Evolutionary conservation across 495 filamentous ascomycete genomes (phyloP).

Genomic region (Penicillium silybi): DNA sequence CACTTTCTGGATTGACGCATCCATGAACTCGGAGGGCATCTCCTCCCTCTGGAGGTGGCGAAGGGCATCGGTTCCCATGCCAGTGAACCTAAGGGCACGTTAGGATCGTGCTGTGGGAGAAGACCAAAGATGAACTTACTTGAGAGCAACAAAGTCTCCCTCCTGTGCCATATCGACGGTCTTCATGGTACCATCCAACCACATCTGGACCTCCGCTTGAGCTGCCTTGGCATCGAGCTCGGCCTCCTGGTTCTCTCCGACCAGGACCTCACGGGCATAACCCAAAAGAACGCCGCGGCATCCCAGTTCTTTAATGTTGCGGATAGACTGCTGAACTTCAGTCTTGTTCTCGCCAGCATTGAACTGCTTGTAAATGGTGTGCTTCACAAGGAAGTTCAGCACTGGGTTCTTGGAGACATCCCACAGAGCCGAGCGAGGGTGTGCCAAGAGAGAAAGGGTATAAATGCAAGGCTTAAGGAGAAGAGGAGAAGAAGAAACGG

Average conservation of each 20-base stretch:
- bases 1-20: conserved; percentile 64
- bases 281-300: conserved; percentile 47
- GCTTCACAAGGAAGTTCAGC: conserved; percentile 42
- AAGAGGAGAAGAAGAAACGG: conserved; percentile 71
- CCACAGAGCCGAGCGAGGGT: conserved; percentile 54
- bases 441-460: conserved; percentile 64
- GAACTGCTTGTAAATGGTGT: conserved; percentile 50
- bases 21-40: conserved; percentile 59
- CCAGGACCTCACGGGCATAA: conserved; percentile 46
- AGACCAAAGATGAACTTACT: conserved; percentile 44
- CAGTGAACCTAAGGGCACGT: conserved; percentile 59
- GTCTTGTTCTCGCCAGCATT: conserved; percentile 47
- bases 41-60: conserved; percentile 54
- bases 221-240: conserved; percentile 32
- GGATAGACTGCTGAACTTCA: conserved; percentile 43
- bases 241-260: conserved; percentile 33
- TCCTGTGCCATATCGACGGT: conserved; percentile 69
- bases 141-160: conserved; percentile 84
- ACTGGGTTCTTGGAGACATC: conserved; percentile 46
- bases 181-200: conserved; percentile 70
- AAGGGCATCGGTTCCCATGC: conserved; percentile 78
- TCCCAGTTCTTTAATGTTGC: conserved; percentile 41
- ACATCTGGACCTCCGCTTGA: conserved; percentile 61
- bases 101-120: background rate
- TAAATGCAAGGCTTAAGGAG: conserved; percentile 68